Evolutionary conservation across 768 basidiomycete genomes (phyloP).

Genomic region (Tricholoma bakamatsutake): DNA sequence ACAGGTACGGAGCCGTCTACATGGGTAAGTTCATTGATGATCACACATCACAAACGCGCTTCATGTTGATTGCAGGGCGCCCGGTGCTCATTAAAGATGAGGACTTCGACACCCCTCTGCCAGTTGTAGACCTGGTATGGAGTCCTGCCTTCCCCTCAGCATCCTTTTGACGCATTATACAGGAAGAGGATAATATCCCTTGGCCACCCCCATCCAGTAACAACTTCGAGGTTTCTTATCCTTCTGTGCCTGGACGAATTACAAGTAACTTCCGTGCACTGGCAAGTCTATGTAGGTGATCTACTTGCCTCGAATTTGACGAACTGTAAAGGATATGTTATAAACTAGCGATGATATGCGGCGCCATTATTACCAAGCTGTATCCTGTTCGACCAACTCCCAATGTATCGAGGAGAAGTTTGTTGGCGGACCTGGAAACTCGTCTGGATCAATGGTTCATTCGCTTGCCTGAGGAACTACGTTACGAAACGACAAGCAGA

Average conservation of each 20-base stretch:
- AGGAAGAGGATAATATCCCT: slow-evolving; percentile 53
- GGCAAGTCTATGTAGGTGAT: slow-evolving; percentile 49
- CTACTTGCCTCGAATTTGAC: background rate
- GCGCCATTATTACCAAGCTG: slow-evolving; percentile 57
- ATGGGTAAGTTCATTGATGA: slow-evolving; percentile 42
- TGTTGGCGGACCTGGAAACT: slow-evolving; percentile 53
- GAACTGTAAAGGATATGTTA: background rate
- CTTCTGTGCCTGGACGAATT: slow-evolving; percentile 39
- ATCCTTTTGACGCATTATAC: slow-evolving; percentile 7
- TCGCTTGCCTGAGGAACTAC: slow-evolving; percentile 56
- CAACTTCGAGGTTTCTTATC: slow-evolving; percentile 34
- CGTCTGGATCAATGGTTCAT: slow-evolving; percentile 72
- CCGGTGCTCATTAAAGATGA: slow-evolving; percentile 62
- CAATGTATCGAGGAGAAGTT: slow-evolving; percentile 39
- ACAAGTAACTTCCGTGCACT: slow-evolving; percentile 53
- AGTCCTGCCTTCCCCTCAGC: background rate
- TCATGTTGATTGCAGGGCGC: slow-evolving; percentile 38
- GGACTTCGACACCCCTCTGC: slow-evolving; percentile 65
- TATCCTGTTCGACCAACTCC: slow-evolving; percentile 59
- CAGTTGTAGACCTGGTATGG: slow-evolving; percentile 45
- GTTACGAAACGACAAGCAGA: slow-evolving; percentile 52
- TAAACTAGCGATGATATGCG: slow-evolving; percentile 54
- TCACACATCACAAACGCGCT: slow-evolving; percentile 4
- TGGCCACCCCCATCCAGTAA: slow-evolving; percentile 46
- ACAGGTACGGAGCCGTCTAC: slow-evolving; percentile 66